Evolutionary conservation across 208 protist species (phyloP).

Genomic region (Histomonas meleagridis): DNA sequence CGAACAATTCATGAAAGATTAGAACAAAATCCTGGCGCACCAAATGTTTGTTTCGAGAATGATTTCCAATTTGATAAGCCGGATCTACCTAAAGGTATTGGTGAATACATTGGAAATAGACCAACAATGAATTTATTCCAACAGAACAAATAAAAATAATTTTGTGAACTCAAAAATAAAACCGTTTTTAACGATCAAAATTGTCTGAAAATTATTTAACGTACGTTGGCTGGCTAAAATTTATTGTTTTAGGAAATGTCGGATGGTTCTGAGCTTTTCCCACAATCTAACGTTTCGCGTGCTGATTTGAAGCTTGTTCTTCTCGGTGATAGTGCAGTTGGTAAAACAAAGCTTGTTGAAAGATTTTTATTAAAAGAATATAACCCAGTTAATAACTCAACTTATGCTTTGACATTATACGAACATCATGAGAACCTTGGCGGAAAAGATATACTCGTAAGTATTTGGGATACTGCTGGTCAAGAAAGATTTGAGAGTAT

Average conservation of each 20-base stretch:
- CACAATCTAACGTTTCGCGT: background rate
- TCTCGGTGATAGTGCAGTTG: conserved; percentile 43
- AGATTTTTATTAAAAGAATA: conserved; percentile 45
- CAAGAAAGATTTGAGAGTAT: conserved; percentile 43
- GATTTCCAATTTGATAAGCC: too few species aligned
- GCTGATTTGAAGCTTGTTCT: conserved; percentile 44
- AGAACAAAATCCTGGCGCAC: background rate
- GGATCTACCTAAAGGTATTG: too few species aligned
- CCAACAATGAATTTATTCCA: too few species aligned
- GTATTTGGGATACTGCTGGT: conserved; percentile 47
- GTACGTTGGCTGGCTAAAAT: too few species aligned
- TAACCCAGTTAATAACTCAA: conserved; percentile 44
- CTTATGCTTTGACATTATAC: conserved; percentile 45
- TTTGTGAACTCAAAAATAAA: too few species aligned
- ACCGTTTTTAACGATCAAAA: too few species aligned
- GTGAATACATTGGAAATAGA: too few species aligned
- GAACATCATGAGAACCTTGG: conserved; percentile 40
- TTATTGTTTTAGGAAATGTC: too few species aligned
- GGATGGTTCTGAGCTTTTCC: background rate
- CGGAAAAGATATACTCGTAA: conserved; percentile 38
- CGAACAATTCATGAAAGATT: background rate
- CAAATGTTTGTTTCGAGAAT: background rate
- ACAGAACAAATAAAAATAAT: too few species aligned
- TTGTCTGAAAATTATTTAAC: too few species aligned
- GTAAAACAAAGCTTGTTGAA: conserved; percentile 46